Base-by-base conservation (phyloP, 345 rosid species). In the Laguncularia racemosa region DNA sequence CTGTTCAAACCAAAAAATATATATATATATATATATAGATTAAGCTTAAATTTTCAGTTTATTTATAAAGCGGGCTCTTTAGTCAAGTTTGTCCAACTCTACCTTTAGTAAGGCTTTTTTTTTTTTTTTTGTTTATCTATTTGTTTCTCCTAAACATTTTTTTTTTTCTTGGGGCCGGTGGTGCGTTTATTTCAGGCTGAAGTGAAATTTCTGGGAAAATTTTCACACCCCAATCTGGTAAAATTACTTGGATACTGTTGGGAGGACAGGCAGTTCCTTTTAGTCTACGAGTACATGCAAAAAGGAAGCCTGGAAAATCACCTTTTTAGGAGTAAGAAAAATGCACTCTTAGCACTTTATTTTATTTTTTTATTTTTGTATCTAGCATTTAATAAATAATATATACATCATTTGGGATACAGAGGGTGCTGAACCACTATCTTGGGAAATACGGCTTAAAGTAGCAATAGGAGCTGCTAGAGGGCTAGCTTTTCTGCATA, bases 231-330 rank as follows among this genome's bases (percentile, higher is more conserved):
- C 19, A 91, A 85, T 71, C 71, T 91, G 16, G 98, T 91, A 21
- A 88, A 75, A 64, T 81, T 91, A 2, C 43, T 91, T 49, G 98
- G 98, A 2, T 91, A 85, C 40, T 91, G 98, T 44, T 76, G 83
- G 81, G 96, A 91, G 62, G 92, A 88, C 1, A 65, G 44, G 1
- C 85, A 76, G 7, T 85, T 81, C 69, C 84, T 88, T 10, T 81
- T 88, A 20, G 92, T 91, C 2, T 91, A 91, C 14, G 92, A 91
- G 54, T 74, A 78, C 67, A 77, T 85, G 79, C 78, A 77, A 14
- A 82, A 76, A 60, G 88, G 98, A 8, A 85, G 95, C 84, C 68
- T 91, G 67, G 92, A 91, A 52, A 78, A 64, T 13, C 96, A 88
- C 61, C 86, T 91, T 38, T 88, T 91, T 58, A 68, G 74, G 68